Evolutionary conservation across 2,329 filamentous ascomycete species (phyloP).

Genomic region (Ophiostoma australiae): DNA sequence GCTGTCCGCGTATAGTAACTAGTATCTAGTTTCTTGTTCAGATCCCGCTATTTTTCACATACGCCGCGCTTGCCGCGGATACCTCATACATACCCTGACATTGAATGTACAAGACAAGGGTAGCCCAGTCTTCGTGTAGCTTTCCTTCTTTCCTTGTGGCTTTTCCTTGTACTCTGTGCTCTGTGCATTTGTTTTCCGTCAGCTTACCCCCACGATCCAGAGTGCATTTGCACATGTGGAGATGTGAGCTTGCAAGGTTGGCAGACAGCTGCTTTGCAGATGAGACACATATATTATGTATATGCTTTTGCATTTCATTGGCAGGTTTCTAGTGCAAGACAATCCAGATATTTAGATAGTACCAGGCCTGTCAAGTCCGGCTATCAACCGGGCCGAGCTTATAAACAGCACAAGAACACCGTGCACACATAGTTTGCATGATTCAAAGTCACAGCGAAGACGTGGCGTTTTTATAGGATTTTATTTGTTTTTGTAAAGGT

Average conservation of each 20-base stretch:
- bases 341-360: not conserved
- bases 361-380: not conserved
- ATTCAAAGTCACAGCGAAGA: too few species aligned
- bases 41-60: not conserved
- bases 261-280: not conserved
- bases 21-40: not conserved
- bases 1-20: not conserved
- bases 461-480: not conserved
- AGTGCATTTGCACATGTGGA: not conserved
- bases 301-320: not conserved
- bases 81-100: not conserved
- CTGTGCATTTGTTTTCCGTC: not conserved
- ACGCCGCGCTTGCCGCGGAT: not conserved
- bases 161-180: not conserved
- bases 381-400: not conserved
- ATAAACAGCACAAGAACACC: too few species aligned
- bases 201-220: not conserved
- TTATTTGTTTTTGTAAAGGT: constrained; percentile 29
- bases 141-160: not conserved
- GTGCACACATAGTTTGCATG: too few species aligned
- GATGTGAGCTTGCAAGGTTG: not conserved
- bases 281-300: not conserved
- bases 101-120: not conserved
- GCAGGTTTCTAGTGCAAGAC: not conserved
- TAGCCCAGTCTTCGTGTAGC: too few species aligned